Conservation (phyloP, 2,329 filamentous ascomycete genomes). For the Aspergillus alliaceus region DNA sequence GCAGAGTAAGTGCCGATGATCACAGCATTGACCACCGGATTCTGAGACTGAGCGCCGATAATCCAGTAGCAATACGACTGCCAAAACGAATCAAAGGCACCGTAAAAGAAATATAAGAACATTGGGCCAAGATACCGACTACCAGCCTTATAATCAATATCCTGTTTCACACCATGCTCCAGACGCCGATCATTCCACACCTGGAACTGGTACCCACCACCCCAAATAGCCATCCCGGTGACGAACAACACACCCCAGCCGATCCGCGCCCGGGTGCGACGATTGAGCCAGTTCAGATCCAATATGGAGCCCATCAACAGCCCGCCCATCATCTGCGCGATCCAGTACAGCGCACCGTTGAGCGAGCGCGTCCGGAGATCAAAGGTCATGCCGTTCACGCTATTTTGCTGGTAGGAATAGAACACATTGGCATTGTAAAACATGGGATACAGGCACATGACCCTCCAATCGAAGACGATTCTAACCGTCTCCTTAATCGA, state of each 20-base stretch:
- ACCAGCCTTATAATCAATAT: slow-evolving; percentile 50
- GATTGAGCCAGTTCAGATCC: slow-evolving; percentile 45
- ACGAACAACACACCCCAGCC: slow-evolving; percentile 50
- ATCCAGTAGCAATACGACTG: slow-evolving; percentile 66
- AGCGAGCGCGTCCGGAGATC: slow-evolving; percentile 57
- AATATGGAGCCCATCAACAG: slow-evolving; percentile 41
- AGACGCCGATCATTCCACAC: slow-evolving; percentile 51
- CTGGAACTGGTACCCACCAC: slow-evolving; percentile 65
- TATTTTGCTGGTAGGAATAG: slow-evolving; percentile 59
- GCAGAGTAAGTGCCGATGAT: slow-evolving; percentile 51
- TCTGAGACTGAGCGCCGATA: slow-evolving; percentile 49
- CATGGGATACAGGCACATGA: slow-evolving; percentile 52
- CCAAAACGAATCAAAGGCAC: slow-evolving; percentile 67
- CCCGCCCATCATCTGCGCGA: slow-evolving; percentile 57
- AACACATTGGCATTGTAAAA: slow-evolving; percentile 59
- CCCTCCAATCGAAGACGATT: slow-evolving; percentile 46
- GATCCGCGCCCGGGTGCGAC: slow-evolving; percentile 48
- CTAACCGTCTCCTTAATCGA: slow-evolving; percentile 69
- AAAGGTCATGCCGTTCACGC: slow-evolving; percentile 57
- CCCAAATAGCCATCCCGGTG: slow-evolving; percentile 57
- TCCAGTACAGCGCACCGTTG: slow-evolving; percentile 57
- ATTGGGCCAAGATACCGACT: slow-evolving; percentile 61
- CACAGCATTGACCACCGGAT: slow-evolving; percentile 42
- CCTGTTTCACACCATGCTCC: slow-evolving; percentile 41
- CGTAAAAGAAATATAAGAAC: slow-evolving; percentile 70